A percentile compares a stretch with the other conserved stretches of the same genome.
These are phyloP conservation scores for Komagataella phaffii DNA, from an alignment of 805 yeast species.

Conservation along the genomic window DNA sequence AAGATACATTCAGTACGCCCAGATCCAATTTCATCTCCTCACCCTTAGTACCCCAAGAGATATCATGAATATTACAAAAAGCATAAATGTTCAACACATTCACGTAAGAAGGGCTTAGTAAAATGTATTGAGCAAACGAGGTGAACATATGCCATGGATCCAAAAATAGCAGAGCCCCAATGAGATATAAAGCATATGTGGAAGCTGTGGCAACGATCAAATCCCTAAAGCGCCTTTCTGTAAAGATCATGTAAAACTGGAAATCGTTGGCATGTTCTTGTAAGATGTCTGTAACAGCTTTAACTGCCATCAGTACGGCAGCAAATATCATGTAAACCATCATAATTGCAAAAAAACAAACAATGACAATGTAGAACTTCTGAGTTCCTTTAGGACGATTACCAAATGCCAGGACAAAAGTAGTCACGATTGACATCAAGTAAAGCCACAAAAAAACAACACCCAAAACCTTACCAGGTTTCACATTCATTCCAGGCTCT, in stretches of 20 bases:
- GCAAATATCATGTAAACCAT: slow-evolving; percentile 89
- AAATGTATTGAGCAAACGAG: slow-evolving; percentile 68
- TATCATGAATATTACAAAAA: slow-evolving; percentile 90
- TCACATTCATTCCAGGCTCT: slow-evolving; percentile 42
- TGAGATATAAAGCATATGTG: slow-evolving; percentile 68
- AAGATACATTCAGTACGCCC: slow-evolving; percentile 66
- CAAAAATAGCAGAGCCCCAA: slow-evolving; percentile 68
- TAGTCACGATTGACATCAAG: slow-evolving; percentile 64
- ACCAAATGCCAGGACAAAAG: slow-evolving; percentile 86
- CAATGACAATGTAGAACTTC: slow-evolving; percentile 60
- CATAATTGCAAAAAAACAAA: slow-evolving; percentile 68
- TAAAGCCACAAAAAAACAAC: slow-evolving; percentile 80
- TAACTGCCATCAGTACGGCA: slow-evolving; percentile 66
- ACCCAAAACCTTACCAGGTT: slow-evolving; percentile 65
- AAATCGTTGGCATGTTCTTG: slow-evolving; percentile 24
- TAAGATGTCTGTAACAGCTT: slow-evolving; percentile 30
- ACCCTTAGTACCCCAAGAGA: slow-evolving; percentile 97
- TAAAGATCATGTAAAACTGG: slow-evolving; percentile 32
- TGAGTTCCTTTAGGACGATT: slow-evolving; percentile 89
- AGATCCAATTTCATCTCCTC: slow-evolving; percentile 58
- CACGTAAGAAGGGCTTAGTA: slow-evolving; percentile 80
- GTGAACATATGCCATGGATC: slow-evolving; percentile 93
- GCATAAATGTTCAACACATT: slow-evolving; percentile 90
- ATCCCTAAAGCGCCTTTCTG: slow-evolving; percentile 69
- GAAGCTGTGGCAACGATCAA: slow-evolving; percentile 75